Conservation (phyloP, 768 basidiomycete species). For the Mrakia blollopis region DNA sequence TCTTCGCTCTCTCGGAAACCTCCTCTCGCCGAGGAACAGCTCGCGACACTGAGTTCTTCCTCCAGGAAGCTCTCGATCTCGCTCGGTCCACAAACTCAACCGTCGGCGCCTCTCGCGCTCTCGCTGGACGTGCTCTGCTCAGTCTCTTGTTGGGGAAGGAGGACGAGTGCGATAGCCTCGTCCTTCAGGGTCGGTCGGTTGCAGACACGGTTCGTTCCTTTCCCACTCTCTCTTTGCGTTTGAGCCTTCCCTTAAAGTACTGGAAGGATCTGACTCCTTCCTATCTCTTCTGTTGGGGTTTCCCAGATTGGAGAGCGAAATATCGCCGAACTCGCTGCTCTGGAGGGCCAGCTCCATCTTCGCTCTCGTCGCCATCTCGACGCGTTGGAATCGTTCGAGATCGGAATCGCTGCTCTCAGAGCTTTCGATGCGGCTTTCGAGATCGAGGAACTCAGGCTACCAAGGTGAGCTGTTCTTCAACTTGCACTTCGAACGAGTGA, state of each 20-base stretch:
- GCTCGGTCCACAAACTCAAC: constrained; percentile 65
- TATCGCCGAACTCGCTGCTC: constrained; percentile 12
- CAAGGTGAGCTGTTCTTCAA: constrained; percentile 54
- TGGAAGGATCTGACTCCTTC: too few relatives aligned
- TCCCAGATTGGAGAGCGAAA: background rate
- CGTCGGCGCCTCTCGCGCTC: constrained; percentile 60
- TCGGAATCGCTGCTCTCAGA: constrained; percentile 52
- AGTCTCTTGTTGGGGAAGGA: constrained; percentile 58
- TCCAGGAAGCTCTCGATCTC: constrained; percentile 68
- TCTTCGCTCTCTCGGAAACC: constrained; percentile 60
- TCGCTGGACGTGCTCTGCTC: constrained; percentile 65
- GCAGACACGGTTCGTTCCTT: background rate
- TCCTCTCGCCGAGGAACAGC: constrained; percentile 73
- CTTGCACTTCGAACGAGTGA: background rate
- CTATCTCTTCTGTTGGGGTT: too few relatives aligned
- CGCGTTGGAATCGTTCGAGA: constrained; percentile 14
- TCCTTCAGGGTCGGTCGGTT: background rate
- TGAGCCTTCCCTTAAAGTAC: too few relatives aligned
- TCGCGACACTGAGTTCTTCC: constrained; percentile 78
- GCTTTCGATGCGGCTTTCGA: constrained; percentile 57
- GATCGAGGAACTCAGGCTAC: constrained; percentile 52
- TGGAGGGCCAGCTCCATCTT: constrained; percentile 10
- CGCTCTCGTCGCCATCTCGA: constrained; percentile 6
- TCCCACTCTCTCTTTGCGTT: background rate
- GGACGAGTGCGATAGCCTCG: constrained; percentile 19